These are phyloP conservation scores for Ilex paraguariensis DNA, from an alignment of 305 asterid species.

Conservation along the genomic window DNA sequence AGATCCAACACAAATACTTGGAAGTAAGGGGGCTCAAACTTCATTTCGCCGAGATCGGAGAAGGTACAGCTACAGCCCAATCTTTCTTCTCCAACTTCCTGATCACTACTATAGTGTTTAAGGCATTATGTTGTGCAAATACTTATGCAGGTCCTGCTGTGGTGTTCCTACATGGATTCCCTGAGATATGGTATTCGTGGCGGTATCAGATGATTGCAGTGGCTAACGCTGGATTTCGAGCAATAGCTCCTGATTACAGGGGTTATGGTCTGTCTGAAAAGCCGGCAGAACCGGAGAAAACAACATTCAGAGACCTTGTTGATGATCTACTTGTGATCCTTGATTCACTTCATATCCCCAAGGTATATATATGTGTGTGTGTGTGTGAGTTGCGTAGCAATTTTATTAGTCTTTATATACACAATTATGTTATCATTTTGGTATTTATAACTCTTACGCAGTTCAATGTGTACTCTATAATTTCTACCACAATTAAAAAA, in stretches of 20 bases:
- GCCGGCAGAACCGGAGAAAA: constrained; percentile 2
- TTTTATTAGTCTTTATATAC: too few relatives aligned
- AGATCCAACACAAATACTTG: background rate
- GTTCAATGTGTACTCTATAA: too few relatives aligned
- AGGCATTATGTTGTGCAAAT: too few relatives aligned
- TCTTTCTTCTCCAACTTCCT: too few relatives aligned
- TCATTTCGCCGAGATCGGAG: background rate
- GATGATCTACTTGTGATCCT: background rate
- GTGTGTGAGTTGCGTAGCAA: too few relatives aligned
- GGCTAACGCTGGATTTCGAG: constrained; percentile 1
- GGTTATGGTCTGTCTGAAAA: constrained; percentile 7
- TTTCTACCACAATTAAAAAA: too few relatives aligned
- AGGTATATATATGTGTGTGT: too few relatives aligned
- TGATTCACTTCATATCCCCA: too few relatives aligned
- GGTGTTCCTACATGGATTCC: constrained; percentile 9
- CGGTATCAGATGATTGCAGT: constrained; percentile 7
- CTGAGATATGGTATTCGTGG: constrained; percentile 12
- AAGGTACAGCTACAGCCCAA: background rate
- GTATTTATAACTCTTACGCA: too few relatives aligned
- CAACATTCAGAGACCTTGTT: background rate
- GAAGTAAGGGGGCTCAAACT: background rate
- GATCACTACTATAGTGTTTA: too few relatives aligned
- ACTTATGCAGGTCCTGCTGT: background rate
- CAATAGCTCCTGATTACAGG: constrained; percentile 1
- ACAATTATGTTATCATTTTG: too few relatives aligned